Conservation (phyloP, 1,284 basidiomycete genomes). For the Ceratobasidium sp. region DNA sequence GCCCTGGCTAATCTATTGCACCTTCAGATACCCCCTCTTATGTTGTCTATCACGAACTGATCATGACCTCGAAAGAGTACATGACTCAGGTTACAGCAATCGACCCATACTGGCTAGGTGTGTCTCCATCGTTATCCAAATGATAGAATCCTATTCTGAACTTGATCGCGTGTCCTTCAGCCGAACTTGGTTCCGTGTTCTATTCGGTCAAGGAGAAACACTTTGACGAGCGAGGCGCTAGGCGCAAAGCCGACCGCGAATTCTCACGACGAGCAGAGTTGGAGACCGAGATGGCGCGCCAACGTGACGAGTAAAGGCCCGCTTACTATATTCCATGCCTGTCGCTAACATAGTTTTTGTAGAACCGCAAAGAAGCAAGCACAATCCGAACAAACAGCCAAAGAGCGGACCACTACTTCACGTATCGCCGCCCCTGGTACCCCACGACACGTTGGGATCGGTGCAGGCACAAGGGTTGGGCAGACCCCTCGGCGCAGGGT, state of each 20-base stretch:
- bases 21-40: conserved; percentile 89
- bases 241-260: conserved; percentile 82
- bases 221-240: conserved; percentile 84
- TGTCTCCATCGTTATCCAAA: conserved; percentile 48
- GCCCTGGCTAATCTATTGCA: conserved; percentile 48
- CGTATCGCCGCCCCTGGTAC: conserved; percentile 84
- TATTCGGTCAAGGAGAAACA: conserved; percentile 96
- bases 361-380: conserved; percentile 73
- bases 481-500: conserved; percentile 59
- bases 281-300: conserved; percentile 87
- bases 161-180: conserved; percentile 53
- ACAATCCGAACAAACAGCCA: conserved; percentile 70
- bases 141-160: conserved; percentile 22
- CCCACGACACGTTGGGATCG: conserved; percentile 71
- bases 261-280: conserved; percentile 90
- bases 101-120: conserved; percentile 94
- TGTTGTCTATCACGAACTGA: conserved; percentile 96
- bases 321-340: conserved; percentile 11
- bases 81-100: conserved; percentile 97
- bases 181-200: conserved; percentile 92
- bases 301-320: conserved; percentile 81
- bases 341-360: conserved; percentile 45
- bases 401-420: conserved; percentile 67
- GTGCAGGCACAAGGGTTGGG: conserved; percentile 67
- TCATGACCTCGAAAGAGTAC: conserved; percentile 93